phyloP scores from a whole-genome alignment of 2,329 filamentous ascomycete genomes.

The Neofusicoccum umdonicola region DNA sequence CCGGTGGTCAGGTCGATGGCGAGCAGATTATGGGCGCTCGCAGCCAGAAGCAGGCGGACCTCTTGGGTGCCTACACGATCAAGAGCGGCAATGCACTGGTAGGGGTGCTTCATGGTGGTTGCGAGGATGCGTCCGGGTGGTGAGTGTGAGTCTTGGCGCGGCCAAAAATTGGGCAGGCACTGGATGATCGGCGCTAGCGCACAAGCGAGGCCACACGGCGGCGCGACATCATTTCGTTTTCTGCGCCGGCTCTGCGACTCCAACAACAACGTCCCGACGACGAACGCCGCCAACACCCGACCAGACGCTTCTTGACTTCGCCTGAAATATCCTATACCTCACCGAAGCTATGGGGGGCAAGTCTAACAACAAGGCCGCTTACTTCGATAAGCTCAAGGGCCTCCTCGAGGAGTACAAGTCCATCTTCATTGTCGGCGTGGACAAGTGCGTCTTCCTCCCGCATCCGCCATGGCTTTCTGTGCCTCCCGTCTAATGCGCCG shows the following conservation, averaged over 20 bases:
- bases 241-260: conserved; percentile 14
- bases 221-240: conserved; percentile 18
- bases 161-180: conserved; percentile 10
- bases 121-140: neutral
- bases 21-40: conserved; percentile 70
- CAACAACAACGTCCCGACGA: conserved; percentile 19
- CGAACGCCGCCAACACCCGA: conserved; percentile 9
- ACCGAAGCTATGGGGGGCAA: conserved; percentile 98
- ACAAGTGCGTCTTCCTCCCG: conserved; percentile 17
- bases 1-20: conserved; percentile 62
- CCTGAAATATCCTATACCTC: conserved; percentile 99
- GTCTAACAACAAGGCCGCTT: conserved; percentile 86
- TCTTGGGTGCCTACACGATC: conserved; percentile 20
- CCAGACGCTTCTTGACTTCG: conserved; percentile 21
- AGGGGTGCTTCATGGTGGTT: conserved; percentile 37
- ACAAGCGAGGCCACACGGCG: conserved; percentile 14
- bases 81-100: conserved; percentile 38
- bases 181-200: neutral
- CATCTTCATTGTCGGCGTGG: conserved; percentile 86
- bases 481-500: conserved; percentile 49
- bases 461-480: neutral
- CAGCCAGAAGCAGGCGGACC: conserved; percentile 63
- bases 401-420: conserved; percentile 95
- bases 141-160: conserved; percentile 7
- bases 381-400: conserved; percentile 99